Conservation (phyloP, 179 eudicot species). For the Corrigiola litoralis region DNA sequence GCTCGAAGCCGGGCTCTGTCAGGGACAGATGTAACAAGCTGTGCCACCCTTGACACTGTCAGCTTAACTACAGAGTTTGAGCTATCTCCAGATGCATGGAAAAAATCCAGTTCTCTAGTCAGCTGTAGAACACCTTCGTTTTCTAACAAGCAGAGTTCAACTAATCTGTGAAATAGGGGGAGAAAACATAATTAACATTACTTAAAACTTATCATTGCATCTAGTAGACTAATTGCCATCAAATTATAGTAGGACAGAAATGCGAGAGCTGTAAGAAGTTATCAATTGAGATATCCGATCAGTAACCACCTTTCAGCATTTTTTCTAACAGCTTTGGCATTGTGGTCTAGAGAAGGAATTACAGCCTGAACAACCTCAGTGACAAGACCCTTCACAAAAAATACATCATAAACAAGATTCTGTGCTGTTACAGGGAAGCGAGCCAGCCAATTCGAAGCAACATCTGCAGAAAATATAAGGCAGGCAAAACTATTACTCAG, state of each 20-base stretch:
- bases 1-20: conserved; percentile 67
- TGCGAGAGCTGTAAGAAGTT: not conserved
- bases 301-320: conserved; percentile 75
- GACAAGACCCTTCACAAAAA: conserved; percentile 53
- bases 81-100: conserved; percentile 30
- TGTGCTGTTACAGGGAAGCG: conserved; percentile 76
- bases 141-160: conserved; percentile 70
- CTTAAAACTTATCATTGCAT: not conserved
- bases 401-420: conserved; percentile 74
- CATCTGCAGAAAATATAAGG: conserved; percentile 49
- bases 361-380: conserved; percentile 67
- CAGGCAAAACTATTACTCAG: not conserved
- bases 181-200: not conserved
- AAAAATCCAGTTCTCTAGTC: conserved; percentile 50
- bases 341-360: conserved; percentile 62
- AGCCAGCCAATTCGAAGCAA: conserved; percentile 81
- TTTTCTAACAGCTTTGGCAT: conserved; percentile 39
- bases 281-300: not conserved
- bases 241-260: not conserved
- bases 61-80: conserved; percentile 31
- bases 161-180: conserved; percentile 43
- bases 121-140: conserved; percentile 57
- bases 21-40: conserved; percentile 82
- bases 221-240: not conserved
- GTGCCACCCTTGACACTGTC: conserved; percentile 51